Evolutionary conservation across 805 yeast genomes (phyloP), one percentile per base, ranked within the genome.

Genomic region (Saccharomycopsis guyanensis): DNA sequence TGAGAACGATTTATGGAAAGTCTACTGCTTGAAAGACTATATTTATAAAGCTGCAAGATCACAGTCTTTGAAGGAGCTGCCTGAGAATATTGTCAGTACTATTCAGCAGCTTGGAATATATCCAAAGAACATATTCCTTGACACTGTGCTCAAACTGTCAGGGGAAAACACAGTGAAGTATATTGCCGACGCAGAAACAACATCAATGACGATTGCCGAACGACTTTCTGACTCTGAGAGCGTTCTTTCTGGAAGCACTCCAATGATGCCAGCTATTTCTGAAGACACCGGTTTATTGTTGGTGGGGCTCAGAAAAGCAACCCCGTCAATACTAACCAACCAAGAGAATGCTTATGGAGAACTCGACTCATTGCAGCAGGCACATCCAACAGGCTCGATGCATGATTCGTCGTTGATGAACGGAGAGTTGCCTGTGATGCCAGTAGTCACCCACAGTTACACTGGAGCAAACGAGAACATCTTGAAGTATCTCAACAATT

Each of bases 1-100:
- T 5, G 86, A 79, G 7, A 69, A 68, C 5, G 94, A 87, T 38
- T 55, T 86, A 22, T 91, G 97, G 97, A 91, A 89, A 60, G 64
- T 91, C 10, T 80, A 80, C 13, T 76, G 76, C 2, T 61, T 87
- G 46, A 70, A 89, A 46, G 80, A 80, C 24, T 84, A 86, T 54
- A 72, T 89, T 6, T 70, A 65, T 49, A 75, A 79, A 41, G 76
- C 78, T 3, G 74, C 84, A 1, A 66, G 72, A 41, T 50, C 69
- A 37, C 53, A 59, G 7, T 18, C 39, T 10, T 23, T 33, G 42
- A 55, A 40, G 42, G 55, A 42, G 3, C 52, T 36, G 4, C 37
- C 36, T 38, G 56, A 49, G 23, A 52, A 43, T 23, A 53, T 51
- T 4, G 50, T 51, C 4, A 53, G 56, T 36, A 61, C 58, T 18